phyloP scores from a whole-genome alignment of 2,329 filamentous ascomycete genomes.

The Cadophora sp. region DNA sequence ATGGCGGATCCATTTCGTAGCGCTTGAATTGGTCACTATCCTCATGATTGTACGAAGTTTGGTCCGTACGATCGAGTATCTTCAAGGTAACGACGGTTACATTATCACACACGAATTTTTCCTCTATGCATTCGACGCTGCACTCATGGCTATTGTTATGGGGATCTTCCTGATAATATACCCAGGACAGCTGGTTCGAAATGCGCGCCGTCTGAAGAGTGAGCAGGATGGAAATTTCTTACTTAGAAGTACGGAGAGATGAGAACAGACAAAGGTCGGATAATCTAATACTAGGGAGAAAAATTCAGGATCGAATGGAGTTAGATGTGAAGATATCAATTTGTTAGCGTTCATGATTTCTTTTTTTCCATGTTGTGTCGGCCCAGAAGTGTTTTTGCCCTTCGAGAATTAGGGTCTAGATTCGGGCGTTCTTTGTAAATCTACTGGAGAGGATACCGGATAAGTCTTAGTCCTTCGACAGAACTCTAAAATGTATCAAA shows the following conservation, averaged over 20 bases:
- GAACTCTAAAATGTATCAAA: too few relatives aligned
- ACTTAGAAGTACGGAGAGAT: not conserved
- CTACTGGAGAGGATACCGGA: too few relatives aligned
- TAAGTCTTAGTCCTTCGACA: too few relatives aligned
- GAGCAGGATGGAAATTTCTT: not conserved
- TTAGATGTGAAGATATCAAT: too few relatives aligned
- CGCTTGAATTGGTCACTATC: not conserved
- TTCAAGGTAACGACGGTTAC: not conserved
- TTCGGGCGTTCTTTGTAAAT: too few relatives aligned
- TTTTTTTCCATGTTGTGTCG: too few relatives aligned
- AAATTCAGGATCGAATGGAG: too few relatives aligned
- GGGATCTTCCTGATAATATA: not conserved
- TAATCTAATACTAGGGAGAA: too few relatives aligned
- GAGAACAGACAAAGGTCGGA: too few relatives aligned
- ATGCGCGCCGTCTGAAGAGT: not conserved
- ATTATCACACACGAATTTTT: conserved; percentile 2
- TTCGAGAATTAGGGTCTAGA: too few relatives aligned
- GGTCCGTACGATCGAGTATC: conserved; percentile 8
- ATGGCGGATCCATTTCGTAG: not conserved
- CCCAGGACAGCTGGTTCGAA: not conserved
- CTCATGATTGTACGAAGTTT: conserved; percentile 9
- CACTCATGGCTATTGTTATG: not conserved
- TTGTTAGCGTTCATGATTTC: too few relatives aligned
- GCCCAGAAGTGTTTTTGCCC: too few relatives aligned
- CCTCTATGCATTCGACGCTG: conserved; percentile 11